Evolutionary conservation across 2,329 filamentous ascomycete species (phyloP).

Genomic region (Hyphodiscus sp.): DNA sequence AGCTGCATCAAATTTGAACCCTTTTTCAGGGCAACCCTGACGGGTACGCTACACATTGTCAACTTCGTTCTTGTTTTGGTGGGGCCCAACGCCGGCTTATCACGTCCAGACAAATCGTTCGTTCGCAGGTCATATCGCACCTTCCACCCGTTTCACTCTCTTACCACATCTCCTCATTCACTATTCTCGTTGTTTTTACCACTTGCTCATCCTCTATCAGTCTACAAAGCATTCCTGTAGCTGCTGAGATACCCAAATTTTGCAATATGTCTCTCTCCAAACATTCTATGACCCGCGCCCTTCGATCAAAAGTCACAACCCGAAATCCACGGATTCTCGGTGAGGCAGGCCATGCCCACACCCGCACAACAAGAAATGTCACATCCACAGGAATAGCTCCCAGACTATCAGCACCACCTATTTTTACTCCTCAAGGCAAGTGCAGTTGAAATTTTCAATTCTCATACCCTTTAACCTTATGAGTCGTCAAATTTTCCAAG

Average conservation of each 20-base stretch:
- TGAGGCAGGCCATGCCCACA: conserved; percentile 2
- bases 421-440: conserved; percentile 5
- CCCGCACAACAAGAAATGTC: conserved; percentile 7
- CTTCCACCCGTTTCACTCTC: neutral
- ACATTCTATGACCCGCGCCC: neutral
- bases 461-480: no score
- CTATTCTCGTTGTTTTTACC: no score
- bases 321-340: neutral
- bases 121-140: neutral
- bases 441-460: neutral
- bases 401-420: neutral
- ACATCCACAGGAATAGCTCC: conserved; percentile 1
- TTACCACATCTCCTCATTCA: no score
- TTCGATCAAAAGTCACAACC: neutral
- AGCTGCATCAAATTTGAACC: neutral
- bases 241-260: neutral
- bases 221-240: neutral
- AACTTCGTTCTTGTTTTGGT: neutral
- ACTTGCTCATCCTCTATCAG: neutral
- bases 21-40: neutral
- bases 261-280: neutral
- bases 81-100: neutral
- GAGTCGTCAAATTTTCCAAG: neutral
- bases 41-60: neutral
- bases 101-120: neutral